phyloP scores from a whole-genome alignment of 2,329 filamentous ascomycete species.

The Parascedosporium putredinis region DNA sequence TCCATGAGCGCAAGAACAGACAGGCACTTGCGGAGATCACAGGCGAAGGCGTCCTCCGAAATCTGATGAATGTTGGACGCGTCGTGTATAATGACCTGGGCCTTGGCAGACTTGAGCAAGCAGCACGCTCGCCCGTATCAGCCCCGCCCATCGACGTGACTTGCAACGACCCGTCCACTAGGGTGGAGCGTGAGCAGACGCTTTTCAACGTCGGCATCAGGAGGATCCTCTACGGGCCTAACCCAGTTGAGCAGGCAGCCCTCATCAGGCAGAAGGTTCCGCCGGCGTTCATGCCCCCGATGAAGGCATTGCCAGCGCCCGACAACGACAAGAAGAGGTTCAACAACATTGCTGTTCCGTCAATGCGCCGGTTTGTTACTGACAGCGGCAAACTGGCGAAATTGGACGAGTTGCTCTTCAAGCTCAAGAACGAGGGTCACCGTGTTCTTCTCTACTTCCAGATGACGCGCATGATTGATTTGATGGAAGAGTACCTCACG shows the following conservation, averaged over 20 bases:
- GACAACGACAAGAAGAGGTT: conserved; percentile 74
- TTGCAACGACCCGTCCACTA: conserved; percentile 56
- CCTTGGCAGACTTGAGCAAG: conserved; percentile 69
- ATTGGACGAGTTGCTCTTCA: conserved; percentile 74
- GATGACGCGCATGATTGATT: conserved; percentile 99
- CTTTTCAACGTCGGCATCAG: conserved; percentile 74
- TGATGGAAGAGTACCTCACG: conserved; percentile 98
- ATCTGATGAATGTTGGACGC: conserved; percentile 69
- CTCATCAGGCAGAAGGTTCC: conserved; percentile 66
- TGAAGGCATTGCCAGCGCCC: conserved; percentile 62
- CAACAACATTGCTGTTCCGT: conserved; percentile 85
- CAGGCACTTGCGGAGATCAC: conserved; percentile 60
- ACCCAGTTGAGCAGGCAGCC: conserved; percentile 56
- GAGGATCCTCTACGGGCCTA: conserved; percentile 60
- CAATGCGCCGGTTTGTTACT: conserved; percentile 95
- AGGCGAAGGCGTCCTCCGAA: conserved; percentile 59
- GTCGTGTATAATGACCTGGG: conserved; percentile 57
- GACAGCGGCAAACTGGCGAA: conserved; percentile 94
- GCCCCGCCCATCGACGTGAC: conserved; percentile 79
- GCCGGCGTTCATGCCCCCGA: conserved; percentile 50
- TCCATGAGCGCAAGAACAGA: conserved; percentile 58
- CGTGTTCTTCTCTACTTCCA: conserved; percentile 98
- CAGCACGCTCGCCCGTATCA: conserved; percentile 64
- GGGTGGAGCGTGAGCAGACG: conserved; percentile 57
- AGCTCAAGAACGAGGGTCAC: conserved; percentile 85